Evolutionary conservation across 345 rosid species (phyloP).

Genomic region (Syzygium grande): DNA sequence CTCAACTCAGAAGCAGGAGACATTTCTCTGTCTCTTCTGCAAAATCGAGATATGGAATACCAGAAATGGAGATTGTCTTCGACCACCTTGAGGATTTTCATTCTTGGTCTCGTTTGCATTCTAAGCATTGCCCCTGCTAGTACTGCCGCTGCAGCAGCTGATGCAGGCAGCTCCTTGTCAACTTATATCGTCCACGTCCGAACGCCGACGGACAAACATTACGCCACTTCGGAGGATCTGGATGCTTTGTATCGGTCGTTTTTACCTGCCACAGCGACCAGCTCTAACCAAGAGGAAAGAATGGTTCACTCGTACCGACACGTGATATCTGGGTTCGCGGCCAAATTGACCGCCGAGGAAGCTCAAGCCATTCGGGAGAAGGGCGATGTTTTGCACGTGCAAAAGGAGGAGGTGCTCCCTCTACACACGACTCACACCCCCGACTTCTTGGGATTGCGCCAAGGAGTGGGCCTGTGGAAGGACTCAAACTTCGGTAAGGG

Average conservation of each 20-base stretch:
- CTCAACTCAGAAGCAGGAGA: neutral
- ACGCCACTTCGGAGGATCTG: conserved; percentile 2
- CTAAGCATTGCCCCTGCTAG: neutral
- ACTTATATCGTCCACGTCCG: conserved; percentile 36
- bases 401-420: conserved; percentile 17
- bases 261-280: conserved; percentile 6
- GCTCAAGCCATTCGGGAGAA: conserved; percentile 14
- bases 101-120: neutral
- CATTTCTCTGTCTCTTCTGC: neutral
- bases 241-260: conserved; percentile 19
- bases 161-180: neutral
- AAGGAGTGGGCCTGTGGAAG: conserved; percentile 21
- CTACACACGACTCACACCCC: conserved; percentile 48
- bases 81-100: neutral
- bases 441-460: conserved; percentile 28
- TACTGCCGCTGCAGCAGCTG: neutral
- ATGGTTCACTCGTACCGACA: conserved; percentile 21
- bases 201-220: conserved; percentile 6
- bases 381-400: conserved; percentile 24
- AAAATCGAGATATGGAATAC: neutral
- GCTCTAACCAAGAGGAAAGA: neutral
- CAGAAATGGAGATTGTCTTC: neutral
- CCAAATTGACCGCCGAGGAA: conserved; percentile 26
- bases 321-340: conserved; percentile 27
- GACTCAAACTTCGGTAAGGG: conserved; percentile 31